phyloP scores from a whole-genome alignment of 2,329 filamentous ascomycete genomes.

The Lomentospora prolificans region DNA sequence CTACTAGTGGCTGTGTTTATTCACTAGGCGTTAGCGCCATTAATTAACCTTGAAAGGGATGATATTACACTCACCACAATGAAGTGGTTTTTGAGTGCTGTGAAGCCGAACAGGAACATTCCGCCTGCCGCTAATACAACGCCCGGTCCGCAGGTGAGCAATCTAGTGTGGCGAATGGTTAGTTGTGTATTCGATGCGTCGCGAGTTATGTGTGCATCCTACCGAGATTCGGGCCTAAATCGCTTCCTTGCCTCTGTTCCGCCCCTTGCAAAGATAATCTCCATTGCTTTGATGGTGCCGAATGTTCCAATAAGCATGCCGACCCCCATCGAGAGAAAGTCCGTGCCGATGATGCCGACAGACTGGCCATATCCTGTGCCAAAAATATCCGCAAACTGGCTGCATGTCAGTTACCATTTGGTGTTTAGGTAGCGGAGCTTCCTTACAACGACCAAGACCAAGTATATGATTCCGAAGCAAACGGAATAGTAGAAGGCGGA shows the following conservation, averaged over 20 bases:
- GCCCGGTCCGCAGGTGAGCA: conserved; percentile 5
- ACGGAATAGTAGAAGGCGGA: conserved; percentile 3
- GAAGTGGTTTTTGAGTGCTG: conserved; percentile 7
- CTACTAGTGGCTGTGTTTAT: conserved; percentile 7
- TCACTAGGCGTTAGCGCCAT: neutral
- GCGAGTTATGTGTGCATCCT: neutral
- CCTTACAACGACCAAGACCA: conserved; percentile 9
- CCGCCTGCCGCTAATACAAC: conserved; percentile 4
- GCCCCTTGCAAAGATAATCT: conserved; percentile 4
- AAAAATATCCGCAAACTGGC: neutral
- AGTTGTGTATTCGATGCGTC: neutral
- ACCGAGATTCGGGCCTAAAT: conserved; percentile 1
- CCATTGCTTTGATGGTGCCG: neutral
- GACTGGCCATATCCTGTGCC: neutral
- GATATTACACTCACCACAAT: conserved; percentile 6
- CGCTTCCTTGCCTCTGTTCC: neutral
- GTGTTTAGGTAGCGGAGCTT: neutral
- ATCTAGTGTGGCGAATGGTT: neutral
- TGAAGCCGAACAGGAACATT: conserved; percentile 8
- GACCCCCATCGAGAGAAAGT: conserved; percentile 5
- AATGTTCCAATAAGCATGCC: conserved; percentile 7
- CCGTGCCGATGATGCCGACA: conserved; percentile 3
- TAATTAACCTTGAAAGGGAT: neutral
- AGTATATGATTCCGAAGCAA: conserved; percentile 6
- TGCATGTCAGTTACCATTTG: neutral